A percentile compares a stretch with the other conserved stretches of the same genome.
Evolutionary conservation across 306 rosid genomes (phyloP).

Genomic region (Pterocarpus santalinus): DNA sequence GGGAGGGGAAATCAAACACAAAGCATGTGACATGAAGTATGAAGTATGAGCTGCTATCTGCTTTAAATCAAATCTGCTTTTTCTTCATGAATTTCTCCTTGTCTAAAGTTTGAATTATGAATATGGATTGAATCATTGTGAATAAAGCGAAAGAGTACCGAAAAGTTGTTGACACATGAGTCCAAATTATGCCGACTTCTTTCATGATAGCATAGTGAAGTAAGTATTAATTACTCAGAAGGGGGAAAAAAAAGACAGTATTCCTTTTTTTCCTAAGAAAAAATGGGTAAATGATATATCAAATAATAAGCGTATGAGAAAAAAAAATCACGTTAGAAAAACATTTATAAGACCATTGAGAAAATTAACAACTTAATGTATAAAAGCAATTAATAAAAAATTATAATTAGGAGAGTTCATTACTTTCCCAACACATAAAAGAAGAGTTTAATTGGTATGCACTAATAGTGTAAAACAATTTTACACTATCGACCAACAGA

Average conservation of each 20-base stretch:
- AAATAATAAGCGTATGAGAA: background rate
- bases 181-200: background rate
- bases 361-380: no score
- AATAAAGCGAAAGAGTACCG: constrained; percentile 13
- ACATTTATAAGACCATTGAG: background rate
- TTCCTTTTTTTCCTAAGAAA: background rate
- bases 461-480: no score
- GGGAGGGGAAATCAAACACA: background rate
- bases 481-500: no score
- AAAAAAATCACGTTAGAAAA: background rate
- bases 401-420: no score
- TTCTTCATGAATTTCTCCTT: constrained; percentile 34
- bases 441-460: no score
- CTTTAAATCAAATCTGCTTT: constrained; percentile 41
- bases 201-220: background rate
- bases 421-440: no score
- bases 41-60: background rate
- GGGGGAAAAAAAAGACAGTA: background rate
- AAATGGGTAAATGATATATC: background rate
- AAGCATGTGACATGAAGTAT: constrained; percentile 22
- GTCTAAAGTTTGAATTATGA: constrained; percentile 24
- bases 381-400: no score
- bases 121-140: constrained; percentile 24
- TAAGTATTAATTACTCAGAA: background rate
- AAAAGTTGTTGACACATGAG: background rate